Conservation (phyloP, 768 basidiomycete genomes). For the Pleurotus tuoliensis region DNA sequence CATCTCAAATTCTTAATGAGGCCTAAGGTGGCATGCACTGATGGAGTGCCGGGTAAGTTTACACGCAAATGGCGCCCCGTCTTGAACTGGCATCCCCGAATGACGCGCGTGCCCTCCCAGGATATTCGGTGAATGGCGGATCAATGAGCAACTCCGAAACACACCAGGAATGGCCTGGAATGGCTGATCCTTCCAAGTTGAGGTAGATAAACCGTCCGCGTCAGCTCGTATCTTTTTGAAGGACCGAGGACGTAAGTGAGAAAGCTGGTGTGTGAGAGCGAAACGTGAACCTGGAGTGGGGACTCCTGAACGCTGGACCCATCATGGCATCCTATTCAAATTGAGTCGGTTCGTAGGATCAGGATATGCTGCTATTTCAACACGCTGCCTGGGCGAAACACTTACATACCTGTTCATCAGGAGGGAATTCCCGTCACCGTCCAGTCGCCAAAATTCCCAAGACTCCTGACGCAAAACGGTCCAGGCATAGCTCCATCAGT, state of each 20-base stretch:
- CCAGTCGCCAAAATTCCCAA: not conserved
- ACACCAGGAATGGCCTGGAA: not conserved
- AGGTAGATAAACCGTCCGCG: not conserved
- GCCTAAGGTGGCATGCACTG: not conserved
- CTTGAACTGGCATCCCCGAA: not conserved
- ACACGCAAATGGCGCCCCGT: not conserved
- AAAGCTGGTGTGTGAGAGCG: too few relatives aligned
- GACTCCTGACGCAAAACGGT: not conserved
- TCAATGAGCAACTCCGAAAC: slow-evolving; percentile 3
- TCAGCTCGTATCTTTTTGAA: not conserved
- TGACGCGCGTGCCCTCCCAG: not conserved
- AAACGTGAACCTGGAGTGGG: too few relatives aligned
- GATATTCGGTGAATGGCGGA: not conserved
- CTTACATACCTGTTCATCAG: not conserved
- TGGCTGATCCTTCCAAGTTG: slow-evolving; percentile 3
- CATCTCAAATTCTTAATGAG: not conserved
- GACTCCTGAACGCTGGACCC: too few relatives aligned
- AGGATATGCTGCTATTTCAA: not conserved
- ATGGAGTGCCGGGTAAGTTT: not conserved
- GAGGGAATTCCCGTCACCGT: not conserved
- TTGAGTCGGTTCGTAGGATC: too few relatives aligned
- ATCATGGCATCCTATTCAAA: too few relatives aligned
- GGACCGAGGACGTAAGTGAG: not conserved
- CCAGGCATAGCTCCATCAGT: not conserved
- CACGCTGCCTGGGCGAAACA: not conserved